Evolutionary conservation across 106 monocot species (phyloP), one percentile per base, ranked within the genome.

Genomic region (Alisma plantagoaquatica): DNA sequence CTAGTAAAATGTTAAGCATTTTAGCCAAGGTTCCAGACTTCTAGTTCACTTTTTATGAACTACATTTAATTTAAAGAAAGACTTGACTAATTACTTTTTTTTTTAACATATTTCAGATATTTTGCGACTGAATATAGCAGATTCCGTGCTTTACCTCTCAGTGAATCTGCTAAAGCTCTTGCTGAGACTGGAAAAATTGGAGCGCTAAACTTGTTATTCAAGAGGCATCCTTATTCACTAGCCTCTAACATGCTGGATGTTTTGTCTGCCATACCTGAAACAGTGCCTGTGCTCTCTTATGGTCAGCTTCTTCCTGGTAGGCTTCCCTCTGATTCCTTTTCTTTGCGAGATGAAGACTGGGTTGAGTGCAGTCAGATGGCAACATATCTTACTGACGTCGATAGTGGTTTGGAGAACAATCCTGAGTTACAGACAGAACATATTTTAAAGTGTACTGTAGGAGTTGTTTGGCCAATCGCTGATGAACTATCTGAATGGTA

Each of bases 111-210:
- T 27, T 33, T 45, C 61, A 96, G 88, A 64, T 96, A 78, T 57
- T 81, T 60, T 14, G 43, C 63, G 46, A 61, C 73, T 57, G 88
- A 85, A 72, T 96, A 84, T 58, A 62, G 59, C 33, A 88, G 78
- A 65, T 96, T 96, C 23, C 75, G 80, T n/a, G 64, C 57, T 28
- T 29, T 41, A 12, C 65, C 81, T 42, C 59, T 96, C 10, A 45
- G 33, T 29, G 57, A 62, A 63, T 61, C 69, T 61, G 96, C 88
- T 52, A 57, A 76, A 54, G 60, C 56, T 68, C 77, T 96, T 43
- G 88, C 96, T 77, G 89, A 85, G 70, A 79, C 68, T 64, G 88
- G 96, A 1, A 96, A 85, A 78, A 84, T 96, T 60, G 96, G 96
- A 22, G 96, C 96, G 25, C 70, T 96, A 53, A 85, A 96, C 33